Evolutionary conservation across 2,329 filamentous ascomycete genomes (phyloP), one percentile per base, ranked within the genome.

Genomic region (Oidium heveae): DNA sequence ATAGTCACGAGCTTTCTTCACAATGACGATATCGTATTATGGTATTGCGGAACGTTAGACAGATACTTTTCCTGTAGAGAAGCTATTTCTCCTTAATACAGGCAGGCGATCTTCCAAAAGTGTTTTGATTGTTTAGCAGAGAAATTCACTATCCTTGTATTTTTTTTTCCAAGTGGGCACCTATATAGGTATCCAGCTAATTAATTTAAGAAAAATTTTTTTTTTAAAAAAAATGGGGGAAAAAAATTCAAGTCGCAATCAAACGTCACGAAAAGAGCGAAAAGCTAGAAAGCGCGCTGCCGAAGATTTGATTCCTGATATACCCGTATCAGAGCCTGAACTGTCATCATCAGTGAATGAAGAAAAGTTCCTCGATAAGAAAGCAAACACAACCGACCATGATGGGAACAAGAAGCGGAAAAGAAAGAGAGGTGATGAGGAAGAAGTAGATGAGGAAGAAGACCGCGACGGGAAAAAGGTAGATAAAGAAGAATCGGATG

Each of bases 261-360:
- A 28, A 28, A 28, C 24, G 15, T 62, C 64, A 7, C 61, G 63
- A 41, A 61, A 63, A 1, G 63, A 65, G 58, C 59, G 64, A 32
- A 66, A 66, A 58, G 63, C 62, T 7, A 65, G 63, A 50, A 66
- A 64, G 55, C 62, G 64, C 37, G 63, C 64, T 54, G 56, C 61
- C 18, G 63, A 65, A 57, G 61, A 64, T 52, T 60, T 63, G n/a
- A 62, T 66, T 53, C 64, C 62, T 1, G 64, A 64, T 56, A 49
- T 66, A 41, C 64, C 64, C 32, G 63, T 57, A 24, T 24, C 16
- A 28, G 44, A 47, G 12, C 8, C 44, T 1, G 44, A 22, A 9
- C 2, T 28, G 24, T 28, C 24, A 28, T 28, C 24, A 28, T 28
- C 20, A 5, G 49, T 18, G 28, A 16, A 7, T 8, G 62, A 63